Evolutionary conservation across 2,329 filamentous ascomycete species (phyloP), one percentile per base, ranked within the genome.

Genomic region (Fusarium citri): DNA sequence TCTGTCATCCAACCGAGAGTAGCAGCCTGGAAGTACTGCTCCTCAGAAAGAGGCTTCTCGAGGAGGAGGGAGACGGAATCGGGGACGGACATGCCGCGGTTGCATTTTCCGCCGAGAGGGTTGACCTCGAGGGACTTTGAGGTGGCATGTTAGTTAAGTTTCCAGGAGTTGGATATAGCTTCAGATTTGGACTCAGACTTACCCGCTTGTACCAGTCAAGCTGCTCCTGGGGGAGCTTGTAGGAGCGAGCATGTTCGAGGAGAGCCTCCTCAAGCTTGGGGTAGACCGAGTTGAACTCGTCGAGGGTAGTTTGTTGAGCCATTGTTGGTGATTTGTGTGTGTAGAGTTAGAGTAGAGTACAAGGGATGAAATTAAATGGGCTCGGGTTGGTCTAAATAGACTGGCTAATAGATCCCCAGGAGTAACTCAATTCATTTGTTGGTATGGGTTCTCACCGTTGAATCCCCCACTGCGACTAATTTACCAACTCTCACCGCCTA

Each of bases 1-100:
- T 99, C 96, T 69, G 97, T 97, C 88, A 97, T 90, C 96, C 96
- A 99, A 78, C 96, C 96, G 20, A 99, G 88, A 20, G 93, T 92
- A 46, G 94, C 93, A 49, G 95, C 87, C 74, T 93, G 86, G 85
- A 97, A 96, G 86, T 94, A 97, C 83, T 98, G 92, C 62, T 95
- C 88, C 68, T 93, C 87, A 71, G 85, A 88, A 71, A 98, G 89
- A 58, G 92, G 84, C 74, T 88, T 84, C 73, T 82, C 86, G 77
- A 94, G 88, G 69, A 98, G 89, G 76, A 96, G 85, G 71, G 93
- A 91, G 71, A 91, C 90, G 48, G 94, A 96, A 83, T 99, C 96
- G 73, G 96, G 92, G 65, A 98, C 95, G 49, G 94, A 98, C 89
- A 99, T 97, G 83, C 96, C 96, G 78, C 96, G 94, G 85, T 99